phyloP scores from a whole-genome alignment of 1,139 yeast genomes.

The Protomyces gravidus region DNA sequence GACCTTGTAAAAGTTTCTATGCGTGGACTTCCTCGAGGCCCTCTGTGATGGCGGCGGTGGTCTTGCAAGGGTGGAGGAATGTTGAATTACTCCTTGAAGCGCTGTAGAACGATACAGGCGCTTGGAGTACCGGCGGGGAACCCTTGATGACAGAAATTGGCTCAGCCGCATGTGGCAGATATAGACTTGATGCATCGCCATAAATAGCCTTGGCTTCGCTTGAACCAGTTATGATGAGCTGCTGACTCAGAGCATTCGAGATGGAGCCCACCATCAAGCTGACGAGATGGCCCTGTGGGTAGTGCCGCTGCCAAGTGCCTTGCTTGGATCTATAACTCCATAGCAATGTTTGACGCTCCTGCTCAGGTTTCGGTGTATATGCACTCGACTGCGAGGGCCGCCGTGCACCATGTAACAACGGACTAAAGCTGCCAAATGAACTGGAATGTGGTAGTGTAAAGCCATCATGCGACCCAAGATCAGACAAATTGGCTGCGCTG shows the following conservation, averaged over 20 bases:
- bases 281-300: constrained; percentile 11
- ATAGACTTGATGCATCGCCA: constrained; percentile 9
- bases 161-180: constrained; percentile 6
- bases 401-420: neutral
- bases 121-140: neutral
- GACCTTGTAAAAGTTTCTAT: neutral
- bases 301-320: constrained; percentile 8
- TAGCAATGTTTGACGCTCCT: neutral
- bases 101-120: neutral
- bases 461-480: neutral
- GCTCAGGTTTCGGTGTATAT: neutral
- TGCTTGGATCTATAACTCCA: neutral
- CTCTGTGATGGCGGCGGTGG: too few relatives aligned
- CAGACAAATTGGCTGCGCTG: neutral
- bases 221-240: neutral
- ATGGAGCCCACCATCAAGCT: constrained; percentile 1
- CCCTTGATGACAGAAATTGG: neutral
- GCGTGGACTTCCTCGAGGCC: too few relatives aligned
- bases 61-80: neutral
- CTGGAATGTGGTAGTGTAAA: neutral
- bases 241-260: neutral
- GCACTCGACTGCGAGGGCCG: neutral
- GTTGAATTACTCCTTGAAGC: neutral
- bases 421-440: neutral
- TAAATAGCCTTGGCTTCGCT: neutral